Base-by-base conservation (phyloP, 306 rosid species). In the Mimosa bimucronata region DNA sequence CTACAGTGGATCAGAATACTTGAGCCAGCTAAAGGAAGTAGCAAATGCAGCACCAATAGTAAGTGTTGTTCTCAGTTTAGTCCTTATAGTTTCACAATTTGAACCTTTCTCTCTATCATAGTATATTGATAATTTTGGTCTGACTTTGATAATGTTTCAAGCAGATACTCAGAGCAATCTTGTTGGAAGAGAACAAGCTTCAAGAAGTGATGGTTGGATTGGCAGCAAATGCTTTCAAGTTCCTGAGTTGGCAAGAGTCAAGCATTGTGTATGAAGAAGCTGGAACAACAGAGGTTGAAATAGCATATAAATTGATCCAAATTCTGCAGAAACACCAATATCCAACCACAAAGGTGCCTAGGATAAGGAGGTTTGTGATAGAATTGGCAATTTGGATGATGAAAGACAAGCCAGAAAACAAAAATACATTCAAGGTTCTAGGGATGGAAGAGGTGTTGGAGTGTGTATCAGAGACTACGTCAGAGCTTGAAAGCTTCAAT, bases 141-240 rank as follows among this genome's bases (percentile, higher is more conserved):
- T 29, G 9, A 66, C 19, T 15, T 18, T 66, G 48, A 66, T 66
- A 14, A 67, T 40, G 3, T 9, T 67, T 69, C 77, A 1, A 77
- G 81, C 90, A 87, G 99, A 82, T 91, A 67, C 87, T 96, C 66
- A 81, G 42, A 10, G 96, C 87, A 84, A 90, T 96, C 76, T 87
- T 88, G 82, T 66, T 85, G 46, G 92, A 88, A 78, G 93, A 93
- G 75, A 86, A 87, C 84, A 93, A 91, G 87, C 90, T 86, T 30
- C 97, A 91, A 66, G 99, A 96, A 90, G 98, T 89, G 72, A 96
- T 96, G 99, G 87, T 91, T 44, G 99, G 99, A 77, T 87, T 96
- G 28, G 97, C 87, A 65, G 91, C 97, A 78, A 91, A 70, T 71
- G 83, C 90, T 78, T 85, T 96, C 80, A 84, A 83, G 82, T 88